Base-by-base conservation (phyloP, 352 stramenopile species). In the Globisporangium barbulae region DNA sequence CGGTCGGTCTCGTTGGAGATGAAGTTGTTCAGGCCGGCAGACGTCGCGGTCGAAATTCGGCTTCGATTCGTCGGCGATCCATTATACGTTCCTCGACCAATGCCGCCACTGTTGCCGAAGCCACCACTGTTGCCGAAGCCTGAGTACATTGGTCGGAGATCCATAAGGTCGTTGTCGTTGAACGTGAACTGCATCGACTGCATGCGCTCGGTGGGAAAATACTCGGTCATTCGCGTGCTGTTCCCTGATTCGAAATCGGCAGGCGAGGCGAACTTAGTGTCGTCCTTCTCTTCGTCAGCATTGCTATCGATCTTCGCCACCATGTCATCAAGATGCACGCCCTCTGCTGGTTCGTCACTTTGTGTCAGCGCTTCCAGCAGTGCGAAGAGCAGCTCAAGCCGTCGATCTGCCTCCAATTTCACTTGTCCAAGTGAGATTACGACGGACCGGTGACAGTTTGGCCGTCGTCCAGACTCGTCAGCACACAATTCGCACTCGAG, bases 361-460 rank as follows among this genome's bases (percentile, higher is more conserved):
- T 70, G 69, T 3, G 88, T 81, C 2, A 96, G 47, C 2, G 86
- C 85, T 61, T 94, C 88, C 19, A 94, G 64, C 9, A 96, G 44
- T 7, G 88, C 86, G 49, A 93, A 96, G 28, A 96, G 70, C 25
- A 96, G 63, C 64, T 91, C 81, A 30, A 96, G 70, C 15, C 88
- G 71, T 50, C 88, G 78, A 65, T 96, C 88, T 8, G 88, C 88
- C 61, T 96, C 88, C 9, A 96, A 62, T 50, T 96, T 96, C 17
- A 96, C 80, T 72, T 94, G 85, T 7, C 86, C 88, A 49, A 94
- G 84, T 0, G 69, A 81, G 53, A 93, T 74, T 19, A 67, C 70
- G 12, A 94, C 59, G 10, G 76, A 83, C 17, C 86, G 83, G 71
- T 94, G 83, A 19, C 75, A 88, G 5, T 81, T 68, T 25, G 79